phyloP scores from a whole-genome alignment of 2,329 filamentous ascomycete genomes.

The Keithomyces neogunnii region DNA sequence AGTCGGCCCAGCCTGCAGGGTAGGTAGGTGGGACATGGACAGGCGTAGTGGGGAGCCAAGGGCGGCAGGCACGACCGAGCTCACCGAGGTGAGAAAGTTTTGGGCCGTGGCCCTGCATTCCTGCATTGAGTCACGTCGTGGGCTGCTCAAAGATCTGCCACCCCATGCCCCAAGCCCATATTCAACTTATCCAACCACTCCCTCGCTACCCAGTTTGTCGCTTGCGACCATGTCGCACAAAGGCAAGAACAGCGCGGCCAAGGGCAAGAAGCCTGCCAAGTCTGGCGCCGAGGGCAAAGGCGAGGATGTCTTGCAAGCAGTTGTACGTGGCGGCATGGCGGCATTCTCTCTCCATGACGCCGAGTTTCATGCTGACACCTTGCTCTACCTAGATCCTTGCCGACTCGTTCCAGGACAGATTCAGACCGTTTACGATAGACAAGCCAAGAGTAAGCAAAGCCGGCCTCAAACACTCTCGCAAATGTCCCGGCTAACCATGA shows the following conservation, averaged over 20 bases:
- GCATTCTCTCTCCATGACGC: slow-evolving; percentile 8
- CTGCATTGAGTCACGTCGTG: slow-evolving; percentile 2
- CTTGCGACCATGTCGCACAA: slow-evolving; percentile 35
- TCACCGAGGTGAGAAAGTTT: slow-evolving; percentile 2
- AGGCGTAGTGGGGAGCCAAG: background rate
- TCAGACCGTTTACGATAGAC: slow-evolving; percentile 81
- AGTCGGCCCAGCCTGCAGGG: too few species aligned
- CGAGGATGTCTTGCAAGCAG: slow-evolving; percentile 50
- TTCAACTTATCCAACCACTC: slow-evolving; percentile 8
- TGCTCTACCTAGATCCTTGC: slow-evolving; percentile 60
- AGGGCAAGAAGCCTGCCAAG: slow-evolving; percentile 46
- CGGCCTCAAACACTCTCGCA: background rate
- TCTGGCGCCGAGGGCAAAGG: slow-evolving; percentile 43
- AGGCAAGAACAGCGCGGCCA: slow-evolving; percentile 31
- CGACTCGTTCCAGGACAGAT: slow-evolving; percentile 90
- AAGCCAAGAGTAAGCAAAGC: slow-evolving; percentile 59
- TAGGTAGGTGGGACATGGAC: background rate
- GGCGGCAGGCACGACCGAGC: background rate
- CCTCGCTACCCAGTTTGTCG: slow-evolving; percentile 2
- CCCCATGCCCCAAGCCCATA: slow-evolving; percentile 1
- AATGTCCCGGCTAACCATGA: background rate
- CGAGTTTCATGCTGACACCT: slow-evolving; percentile 12
- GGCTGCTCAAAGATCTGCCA: background rate
- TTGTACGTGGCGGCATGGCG: slow-evolving; percentile 32
- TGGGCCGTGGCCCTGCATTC: background rate